phyloP scores from a whole-genome alignment of 1,284 basidiomycete genomes.

The Apiotrichum laibachii region DNA sequence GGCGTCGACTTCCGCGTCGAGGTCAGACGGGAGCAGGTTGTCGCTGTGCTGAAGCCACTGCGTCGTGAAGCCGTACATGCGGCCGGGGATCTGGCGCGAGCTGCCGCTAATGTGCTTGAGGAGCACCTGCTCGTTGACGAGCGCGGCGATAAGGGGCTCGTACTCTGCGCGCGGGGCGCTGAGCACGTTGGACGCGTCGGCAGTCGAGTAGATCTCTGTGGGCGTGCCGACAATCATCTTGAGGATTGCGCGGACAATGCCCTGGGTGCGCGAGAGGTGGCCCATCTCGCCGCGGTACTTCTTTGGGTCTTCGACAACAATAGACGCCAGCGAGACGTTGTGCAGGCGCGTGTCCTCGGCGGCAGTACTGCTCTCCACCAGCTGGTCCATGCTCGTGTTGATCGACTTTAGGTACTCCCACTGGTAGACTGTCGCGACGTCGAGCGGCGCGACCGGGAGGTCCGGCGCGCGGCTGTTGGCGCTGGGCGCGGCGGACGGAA shows the following conservation, averaged over 20 bases:
- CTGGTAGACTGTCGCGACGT: conserved; percentile 61
- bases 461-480: conserved; percentile 22
- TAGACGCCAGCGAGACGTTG: conserved; percentile 59
- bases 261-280: conserved; percentile 1
- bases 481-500: conserved; percentile 13
- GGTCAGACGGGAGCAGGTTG: conserved; percentile 62
- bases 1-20: conserved; percentile 63
- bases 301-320: conserved; percentile 52
- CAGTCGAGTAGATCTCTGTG: conserved; percentile 62
- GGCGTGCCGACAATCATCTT: conserved; percentile 76
- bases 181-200: conserved; percentile 60
- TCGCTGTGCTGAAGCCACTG: conserved; percentile 50
- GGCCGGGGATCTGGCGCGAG: conserved; percentile 15
- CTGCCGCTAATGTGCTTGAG: conserved; percentile 18
- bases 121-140: conserved; percentile 37
- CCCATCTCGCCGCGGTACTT: not conserved
- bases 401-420: conserved; percentile 52
- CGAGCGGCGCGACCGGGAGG: conserved; percentile 47
- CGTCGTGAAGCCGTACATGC: conserved; percentile 31
- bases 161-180: conserved; percentile 58
- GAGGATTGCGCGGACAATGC: conserved; percentile 2
- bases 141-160: conserved; percentile 53
- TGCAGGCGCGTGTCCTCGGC: conserved; percentile 67
- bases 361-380: conserved; percentile 16
- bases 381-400: conserved; percentile 60